Evolutionary conservation across 192 early-diverging fungal species (phyloP), one percentile per base, ranked within the genome.

Genomic region (Mortierella alpina): DNA sequence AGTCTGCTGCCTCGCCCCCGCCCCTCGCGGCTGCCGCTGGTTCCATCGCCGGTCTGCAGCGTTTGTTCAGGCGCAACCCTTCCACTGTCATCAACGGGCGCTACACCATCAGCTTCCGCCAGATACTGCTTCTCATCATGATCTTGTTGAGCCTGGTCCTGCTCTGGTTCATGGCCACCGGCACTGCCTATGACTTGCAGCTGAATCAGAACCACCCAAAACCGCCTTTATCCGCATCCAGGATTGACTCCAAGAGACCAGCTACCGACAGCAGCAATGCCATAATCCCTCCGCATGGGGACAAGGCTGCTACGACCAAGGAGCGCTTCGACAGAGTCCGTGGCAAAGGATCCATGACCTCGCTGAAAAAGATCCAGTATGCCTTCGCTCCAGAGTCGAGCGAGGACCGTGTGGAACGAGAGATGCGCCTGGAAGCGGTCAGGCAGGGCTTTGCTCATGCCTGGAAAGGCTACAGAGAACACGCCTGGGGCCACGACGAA

Each of bases 401-500:
- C 10, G 0, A 62, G 50, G 67, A 70, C 14, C 75, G 82, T 0
- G 15, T 62, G 11, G 60, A 64, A 15, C 72, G 82, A 5, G 78
- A 83, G 59, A 49, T 52, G 44, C 84, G 85, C 48, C 79, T 82
- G 54, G 58, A 90, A 15, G 82, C 83, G 9, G 78, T 94, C 48
- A 89, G 91, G 53, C 68, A 84, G 5, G 92, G 87, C 1, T 93
- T 94, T 63, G 52, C 82, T 5, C 84, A 90, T 48, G 88, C 92
- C 5, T 95, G 95, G 94, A 59, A 88, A 18, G 93, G 92, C 1
- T 98, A 98, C 86, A 86, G 79, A 23, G 77, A 88, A 11, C 90
- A 90, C 57, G 93, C 94, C 2, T 95, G 93, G 84, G 94, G 94
- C 12, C 82, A 87, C n/a, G 96, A 98, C 68, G 93, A 94, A 63